These are phyloP conservation scores for Lentinula detonsa DNA, from an alignment of 768 basidiomycete species.

Conservation along the genomic window DNA sequence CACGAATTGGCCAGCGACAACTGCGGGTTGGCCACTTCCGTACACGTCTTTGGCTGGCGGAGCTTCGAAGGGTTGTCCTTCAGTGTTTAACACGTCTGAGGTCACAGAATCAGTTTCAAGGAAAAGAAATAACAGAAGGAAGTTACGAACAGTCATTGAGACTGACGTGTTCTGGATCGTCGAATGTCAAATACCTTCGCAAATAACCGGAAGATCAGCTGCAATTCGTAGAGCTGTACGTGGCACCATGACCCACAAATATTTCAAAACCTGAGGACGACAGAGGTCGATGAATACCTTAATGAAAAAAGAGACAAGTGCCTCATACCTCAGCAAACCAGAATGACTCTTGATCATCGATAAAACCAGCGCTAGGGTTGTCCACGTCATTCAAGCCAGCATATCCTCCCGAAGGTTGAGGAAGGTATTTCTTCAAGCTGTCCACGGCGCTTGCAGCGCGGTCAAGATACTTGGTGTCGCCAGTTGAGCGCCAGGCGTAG, in stretches of 20 bases:
- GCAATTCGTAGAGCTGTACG: not conserved
- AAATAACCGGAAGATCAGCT: not conserved
- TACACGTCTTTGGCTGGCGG: slow-evolving; percentile 34
- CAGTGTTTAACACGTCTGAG: slow-evolving; percentile 64
- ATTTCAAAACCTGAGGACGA: slow-evolving; percentile 32
- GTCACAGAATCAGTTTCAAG: not conserved
- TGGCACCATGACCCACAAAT: slow-evolving; percentile 13
- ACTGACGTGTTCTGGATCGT: slow-evolving; percentile 40
- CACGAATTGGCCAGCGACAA: slow-evolving; percentile 7
- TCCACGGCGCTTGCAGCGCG: slow-evolving; percentile 52
- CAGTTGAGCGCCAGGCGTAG: slow-evolving; percentile 67
- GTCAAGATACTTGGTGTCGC: slow-evolving; percentile 60
- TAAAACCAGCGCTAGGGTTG: slow-evolving; percentile 25
- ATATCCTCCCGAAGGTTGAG: slow-evolving; percentile 35
- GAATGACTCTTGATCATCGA: slow-evolving; percentile 64
- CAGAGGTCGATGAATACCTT: not conserved
- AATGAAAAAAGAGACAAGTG: not conserved
- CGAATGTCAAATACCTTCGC: slow-evolving; percentile 44
- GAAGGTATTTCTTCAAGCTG: slow-evolving; percentile 54
- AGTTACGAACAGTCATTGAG: slow-evolving; percentile 35
- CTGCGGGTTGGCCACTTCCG: slow-evolving; percentile 20
- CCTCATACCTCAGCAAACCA: slow-evolving; percentile 53
- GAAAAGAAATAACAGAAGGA: not conserved
- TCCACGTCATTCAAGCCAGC: slow-evolving; percentile 56
- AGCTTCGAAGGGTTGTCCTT: slow-evolving; percentile 63